Base-by-base conservation (phyloP, 2,329 filamentous ascomycete genomes). In the Periconia digitata region DNA sequence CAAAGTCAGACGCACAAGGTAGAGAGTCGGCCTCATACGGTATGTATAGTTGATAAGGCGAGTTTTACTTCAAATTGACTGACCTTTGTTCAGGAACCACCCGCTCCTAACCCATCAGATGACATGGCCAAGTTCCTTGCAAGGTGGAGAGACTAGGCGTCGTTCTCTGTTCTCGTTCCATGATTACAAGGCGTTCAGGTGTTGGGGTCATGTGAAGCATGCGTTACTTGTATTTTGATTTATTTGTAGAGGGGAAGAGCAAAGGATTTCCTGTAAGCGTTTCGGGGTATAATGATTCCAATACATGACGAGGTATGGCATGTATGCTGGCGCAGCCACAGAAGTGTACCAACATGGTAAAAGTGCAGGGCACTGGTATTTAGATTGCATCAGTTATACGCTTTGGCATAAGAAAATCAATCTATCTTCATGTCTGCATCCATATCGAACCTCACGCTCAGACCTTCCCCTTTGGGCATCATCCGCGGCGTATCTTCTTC, bases 91-190 rank as follows among this genome's bases (percentile, higher is more conserved):
- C 58, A 85, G 82, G 79, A 76, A 56, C 72, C 81, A n/a, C 71
- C 82, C 13, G 79, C 79, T 40, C 67, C 75, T 34, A 70, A 72
- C 53, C 78, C 78, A 12, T 73, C 75, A 43, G 70, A 76, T 43
- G 78, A 82, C 47, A 82, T 83, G 79, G 75, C 77, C 41, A 79
- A 77, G 56, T 84, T 78, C 64, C 64, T 85, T 51, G 77, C 77
- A 40, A 72, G 81, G 54, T 85, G 82, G 81, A 80, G 79, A 66
- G 81, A 85, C 67, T 85, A 44, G 41, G 35, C 17, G 8, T 29
- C 17, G 5, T 15, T 35, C 10, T n/a, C 12, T 18, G 23, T 22
- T 17, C 10, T 32, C 10, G 7, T n/a, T 23, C 6, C 27, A 43
- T 35, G 39, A 15, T 18, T 24, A 21, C 13, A 24, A 32, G 41